A percentile compares a stretch with the other conserved stretches of the same genome.
Conservation (phyloP, 2,329 filamentous ascomycete species). For the Nothophaeocryptopus gaeumannii region DNA sequence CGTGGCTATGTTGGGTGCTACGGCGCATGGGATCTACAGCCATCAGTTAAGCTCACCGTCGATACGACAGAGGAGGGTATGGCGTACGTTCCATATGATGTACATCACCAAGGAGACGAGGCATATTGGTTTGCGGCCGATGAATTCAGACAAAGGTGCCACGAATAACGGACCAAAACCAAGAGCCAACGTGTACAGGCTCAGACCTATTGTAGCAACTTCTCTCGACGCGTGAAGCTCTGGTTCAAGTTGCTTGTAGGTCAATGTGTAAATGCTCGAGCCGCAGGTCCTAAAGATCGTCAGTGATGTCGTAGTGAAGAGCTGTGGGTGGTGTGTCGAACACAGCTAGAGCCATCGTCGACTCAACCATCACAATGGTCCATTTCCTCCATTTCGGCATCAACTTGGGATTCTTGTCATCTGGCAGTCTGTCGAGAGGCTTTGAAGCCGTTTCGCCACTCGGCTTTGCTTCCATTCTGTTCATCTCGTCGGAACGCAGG, state of each 20-base stretch:
- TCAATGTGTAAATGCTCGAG: conserved; percentile 63
- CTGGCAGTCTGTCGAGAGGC: too few species aligned
- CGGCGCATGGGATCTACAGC: conserved; percentile 49
- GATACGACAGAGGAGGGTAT: too few species aligned
- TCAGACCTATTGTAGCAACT: conserved; percentile 76
- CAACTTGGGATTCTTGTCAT: conserved; percentile 61
- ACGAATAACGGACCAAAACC: conserved; percentile 57
- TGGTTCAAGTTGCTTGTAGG: conserved; percentile 70
- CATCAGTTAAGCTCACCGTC: too few species aligned
- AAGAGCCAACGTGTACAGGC: conserved; percentile 60
- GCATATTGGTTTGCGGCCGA: conserved; percentile 65
- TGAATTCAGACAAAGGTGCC: conserved; percentile 65
- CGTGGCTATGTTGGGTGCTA: conserved; percentile 54
- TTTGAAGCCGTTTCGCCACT: too few species aligned
- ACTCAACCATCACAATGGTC: conserved; percentile 73
- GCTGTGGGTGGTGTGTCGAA: too few species aligned
- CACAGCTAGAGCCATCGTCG: conserved; percentile 72
- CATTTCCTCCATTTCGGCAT: conserved; percentile 68
- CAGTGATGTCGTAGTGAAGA: conserved; percentile 45
- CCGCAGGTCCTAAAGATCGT: conserved; percentile 1
- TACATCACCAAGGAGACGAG: conserved; percentile 64
- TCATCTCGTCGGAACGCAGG: too few species aligned
- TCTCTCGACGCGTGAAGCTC: conserved; percentile 71
- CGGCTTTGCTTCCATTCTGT: too few species aligned
- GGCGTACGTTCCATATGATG: conserved; percentile 42